phyloP scores from a whole-genome alignment of 2,329 filamentous ascomycete species.

The Colletotrichum sidae region DNA sequence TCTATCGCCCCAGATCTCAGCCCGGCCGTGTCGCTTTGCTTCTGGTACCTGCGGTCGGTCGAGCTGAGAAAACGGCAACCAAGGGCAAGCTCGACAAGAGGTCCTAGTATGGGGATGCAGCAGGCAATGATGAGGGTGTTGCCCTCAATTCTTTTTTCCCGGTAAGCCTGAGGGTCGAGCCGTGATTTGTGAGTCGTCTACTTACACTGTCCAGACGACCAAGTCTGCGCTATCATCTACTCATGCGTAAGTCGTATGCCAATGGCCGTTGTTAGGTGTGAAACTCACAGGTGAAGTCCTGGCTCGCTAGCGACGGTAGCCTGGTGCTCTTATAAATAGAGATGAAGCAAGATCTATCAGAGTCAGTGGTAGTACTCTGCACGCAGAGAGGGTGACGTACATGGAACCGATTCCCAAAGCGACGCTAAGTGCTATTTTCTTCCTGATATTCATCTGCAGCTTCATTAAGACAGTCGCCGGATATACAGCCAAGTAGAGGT shows the following conservation, averaged over 20 bases:
- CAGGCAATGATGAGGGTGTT: constrained; percentile 20
- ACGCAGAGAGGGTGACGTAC: background rate
- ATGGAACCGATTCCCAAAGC: constrained; percentile 39
- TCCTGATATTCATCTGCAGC: constrained; percentile 40
- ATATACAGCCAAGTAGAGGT: constrained; percentile 43
- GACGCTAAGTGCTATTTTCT: constrained; percentile 41
- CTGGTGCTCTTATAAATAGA: constrained; percentile 22
- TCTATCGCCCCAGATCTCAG: background rate
- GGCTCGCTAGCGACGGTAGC: constrained; percentile 14
- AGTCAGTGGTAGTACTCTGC: rapidly evolving
- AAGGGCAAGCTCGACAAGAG: constrained; percentile 7
- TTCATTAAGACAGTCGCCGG: constrained; percentile 40
- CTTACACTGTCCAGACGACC: constrained; percentile 25
- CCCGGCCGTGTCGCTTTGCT: constrained; percentile 8
- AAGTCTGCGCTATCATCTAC: constrained; percentile 21
- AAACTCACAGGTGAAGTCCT: constrained; percentile 10
- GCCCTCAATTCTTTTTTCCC: background rate
- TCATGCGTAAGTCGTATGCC: background rate
- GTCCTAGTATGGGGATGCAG: constrained; percentile 4
- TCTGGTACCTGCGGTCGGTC: constrained; percentile 11
- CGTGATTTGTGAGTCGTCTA: background rate
- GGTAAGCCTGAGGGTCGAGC: background rate
- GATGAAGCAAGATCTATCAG: constrained; percentile 2
- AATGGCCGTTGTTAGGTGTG: background rate
- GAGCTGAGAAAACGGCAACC: constrained; percentile 8